Percentiles rank a stretch among this genome's conserved stretches.
These are phyloP conservation scores for Pleurotus citrinopileatus DNA, from an alignment of 768 basidiomycete genomes.

Conservation along the genomic window DNA sequence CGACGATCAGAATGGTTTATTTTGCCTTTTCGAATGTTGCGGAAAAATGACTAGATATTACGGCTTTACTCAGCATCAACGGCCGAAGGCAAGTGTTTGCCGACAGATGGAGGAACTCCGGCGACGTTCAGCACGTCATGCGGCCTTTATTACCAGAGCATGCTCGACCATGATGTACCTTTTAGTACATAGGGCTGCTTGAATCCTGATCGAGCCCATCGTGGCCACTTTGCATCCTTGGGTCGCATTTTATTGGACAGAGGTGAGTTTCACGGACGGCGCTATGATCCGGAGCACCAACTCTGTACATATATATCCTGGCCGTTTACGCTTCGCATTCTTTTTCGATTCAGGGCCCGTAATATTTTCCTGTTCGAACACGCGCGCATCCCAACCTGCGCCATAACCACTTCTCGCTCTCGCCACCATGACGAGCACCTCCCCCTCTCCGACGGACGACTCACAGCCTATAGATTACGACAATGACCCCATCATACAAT, in stretches of 20 bases:
- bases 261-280: conserved; percentile 3
- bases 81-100: conserved; percentile 5
- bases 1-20: neutral
- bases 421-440: neutral
- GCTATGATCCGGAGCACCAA: neutral
- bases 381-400: neutral
- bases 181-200: neutral
- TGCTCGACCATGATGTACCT: neutral
- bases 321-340: neutral
- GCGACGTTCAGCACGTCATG: conserved; percentile 1
- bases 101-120: neutral
- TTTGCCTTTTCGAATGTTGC: neutral
- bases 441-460: neutral
- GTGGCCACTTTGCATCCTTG: neutral
- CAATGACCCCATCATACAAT: conserved; percentile 44
- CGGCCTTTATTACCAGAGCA: neutral
- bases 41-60: neutral
- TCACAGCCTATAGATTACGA: conserved; percentile 16
- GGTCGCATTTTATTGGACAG: neutral
- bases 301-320: neutral
- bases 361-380: neutral
- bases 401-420: neutral
- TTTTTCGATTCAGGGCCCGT: neutral
- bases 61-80: conserved; percentile 2
- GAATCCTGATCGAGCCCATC: neutral